Evolutionary conservation across 306 rosid species (phyloP).

Genomic region (Dryas octopetala): DNA sequence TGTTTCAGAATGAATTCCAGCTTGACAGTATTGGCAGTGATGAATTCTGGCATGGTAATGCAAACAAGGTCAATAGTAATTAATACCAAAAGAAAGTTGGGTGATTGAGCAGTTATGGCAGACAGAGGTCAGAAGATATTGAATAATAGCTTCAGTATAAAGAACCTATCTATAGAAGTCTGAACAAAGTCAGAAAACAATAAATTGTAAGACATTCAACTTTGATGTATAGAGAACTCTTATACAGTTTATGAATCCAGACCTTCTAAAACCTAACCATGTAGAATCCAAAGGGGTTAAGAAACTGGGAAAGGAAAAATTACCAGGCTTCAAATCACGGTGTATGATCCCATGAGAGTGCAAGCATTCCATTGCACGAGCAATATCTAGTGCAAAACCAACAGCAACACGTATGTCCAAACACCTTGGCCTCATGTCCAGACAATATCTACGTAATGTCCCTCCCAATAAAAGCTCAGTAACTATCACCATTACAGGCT

Average conservation of each 20-base stretch:
- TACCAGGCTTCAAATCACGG: conserved; percentile 96
- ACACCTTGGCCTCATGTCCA: conserved; percentile 77
- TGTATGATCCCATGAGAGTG: conserved; percentile 96
- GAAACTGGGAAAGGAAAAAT: conserved; percentile 25
- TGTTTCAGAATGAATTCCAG: background rate
- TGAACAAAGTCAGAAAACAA: no score
- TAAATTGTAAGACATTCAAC: no score
- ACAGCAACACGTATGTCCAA: conserved; percentile 75
- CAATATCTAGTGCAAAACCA: conserved; percentile 84
- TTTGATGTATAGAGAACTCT: background rate
- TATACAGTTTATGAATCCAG: background rate
- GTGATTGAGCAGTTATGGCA: background rate
- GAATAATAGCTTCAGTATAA: background rate
- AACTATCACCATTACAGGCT: conserved; percentile 90
- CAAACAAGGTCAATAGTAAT: background rate
- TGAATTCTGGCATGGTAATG: background rate
- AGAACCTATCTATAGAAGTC: background rate
- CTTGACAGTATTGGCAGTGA: background rate
- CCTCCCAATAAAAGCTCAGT: conserved; percentile 90
- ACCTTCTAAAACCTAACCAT: background rate
- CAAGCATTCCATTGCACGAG: conserved; percentile 95
- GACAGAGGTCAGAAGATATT: background rate
- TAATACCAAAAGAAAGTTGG: background rate
- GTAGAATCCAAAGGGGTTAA: background rate
- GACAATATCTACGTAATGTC: conserved; percentile 78